A percentile compares a stretch with the other conserved stretches of the same genome.
Conservation (phyloP, 306 rosid species). For the Astragalus membranaceus region DNA sequence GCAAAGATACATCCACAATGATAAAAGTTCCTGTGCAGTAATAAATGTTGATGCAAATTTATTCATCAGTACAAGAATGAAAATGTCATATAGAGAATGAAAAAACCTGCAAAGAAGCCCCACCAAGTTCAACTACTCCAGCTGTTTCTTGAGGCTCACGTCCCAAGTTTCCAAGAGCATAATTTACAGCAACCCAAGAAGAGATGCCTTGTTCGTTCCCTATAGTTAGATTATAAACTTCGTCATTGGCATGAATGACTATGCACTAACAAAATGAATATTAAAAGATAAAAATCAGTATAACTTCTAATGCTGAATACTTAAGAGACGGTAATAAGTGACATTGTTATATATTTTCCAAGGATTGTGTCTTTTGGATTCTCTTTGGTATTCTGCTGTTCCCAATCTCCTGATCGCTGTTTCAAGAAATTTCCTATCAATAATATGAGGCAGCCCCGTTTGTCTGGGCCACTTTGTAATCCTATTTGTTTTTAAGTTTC, state of each 20-base stretch:
- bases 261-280: neutral
- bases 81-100: conserved; percentile 18
- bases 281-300: neutral
- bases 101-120: conserved; percentile 55
- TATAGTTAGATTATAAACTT: conserved; percentile 12
- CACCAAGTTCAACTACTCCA: conserved; percentile 52
- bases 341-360: neutral
- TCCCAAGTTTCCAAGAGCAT: conserved; percentile 48
- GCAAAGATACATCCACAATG: neutral
- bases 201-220: conserved; percentile 43
- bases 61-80: neutral
- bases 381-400: neutral
- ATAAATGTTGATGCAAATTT: neutral
- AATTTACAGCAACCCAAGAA: conserved; percentile 54
- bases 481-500: too few relatives aligned
- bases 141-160: conserved; percentile 37
- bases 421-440: neutral
- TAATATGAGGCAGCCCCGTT: neutral
- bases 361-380: neutral
- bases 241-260: neutral
- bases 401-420: neutral
- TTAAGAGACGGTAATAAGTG: neutral
- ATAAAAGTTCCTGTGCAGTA: neutral
- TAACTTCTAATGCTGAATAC: neutral
- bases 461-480: neutral